Conservation (phyloP, 257 asterid genomes). For the Dorcoceras hygrometricum region DNA sequence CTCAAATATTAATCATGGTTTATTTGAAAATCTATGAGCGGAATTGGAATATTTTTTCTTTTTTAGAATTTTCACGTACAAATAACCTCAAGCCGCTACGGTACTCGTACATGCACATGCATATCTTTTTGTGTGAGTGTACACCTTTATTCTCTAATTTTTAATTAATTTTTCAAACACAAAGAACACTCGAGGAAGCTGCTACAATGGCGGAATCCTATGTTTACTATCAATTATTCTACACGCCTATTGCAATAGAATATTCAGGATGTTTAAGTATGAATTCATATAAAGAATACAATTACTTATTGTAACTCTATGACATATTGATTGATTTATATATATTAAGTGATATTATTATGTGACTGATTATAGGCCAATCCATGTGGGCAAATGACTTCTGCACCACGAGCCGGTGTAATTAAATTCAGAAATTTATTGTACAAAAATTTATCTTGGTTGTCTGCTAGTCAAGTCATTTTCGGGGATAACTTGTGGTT, state of each 20-base stretch:
- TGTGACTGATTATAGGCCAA: slow-evolving; percentile 2
- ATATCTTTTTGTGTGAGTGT: neutral
- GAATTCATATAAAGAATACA: neutral
- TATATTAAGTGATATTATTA: slow-evolving; percentile 1
- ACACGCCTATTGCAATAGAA: slow-evolving; percentile 14
- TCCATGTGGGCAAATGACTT: slow-evolving; percentile 23
- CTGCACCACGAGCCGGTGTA: neutral
- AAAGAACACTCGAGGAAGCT: slow-evolving; percentile 50
- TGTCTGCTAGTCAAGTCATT: slow-evolving; percentile 5
- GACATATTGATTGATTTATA: neutral
- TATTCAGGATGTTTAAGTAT: slow-evolving; percentile 26
- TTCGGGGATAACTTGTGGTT: slow-evolving; percentile 20
- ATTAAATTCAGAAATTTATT: neutral
- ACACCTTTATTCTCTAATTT: slow-evolving; percentile 1
- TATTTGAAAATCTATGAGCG: no score
- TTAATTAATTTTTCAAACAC: neutral
- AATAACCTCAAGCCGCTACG: no score
- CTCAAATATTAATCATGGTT: no score
- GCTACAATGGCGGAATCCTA: slow-evolving; percentile 39
- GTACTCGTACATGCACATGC: no score
- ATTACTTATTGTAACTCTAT: slow-evolving; percentile 3
- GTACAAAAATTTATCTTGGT: neutral
- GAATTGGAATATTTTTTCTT: no score
- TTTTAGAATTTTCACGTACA: no score
- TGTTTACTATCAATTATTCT: slow-evolving; percentile 24